Base-by-base conservation (phyloP, 2,329 filamentous ascomycete species). In the Xylariaceae sp. region DNA sequence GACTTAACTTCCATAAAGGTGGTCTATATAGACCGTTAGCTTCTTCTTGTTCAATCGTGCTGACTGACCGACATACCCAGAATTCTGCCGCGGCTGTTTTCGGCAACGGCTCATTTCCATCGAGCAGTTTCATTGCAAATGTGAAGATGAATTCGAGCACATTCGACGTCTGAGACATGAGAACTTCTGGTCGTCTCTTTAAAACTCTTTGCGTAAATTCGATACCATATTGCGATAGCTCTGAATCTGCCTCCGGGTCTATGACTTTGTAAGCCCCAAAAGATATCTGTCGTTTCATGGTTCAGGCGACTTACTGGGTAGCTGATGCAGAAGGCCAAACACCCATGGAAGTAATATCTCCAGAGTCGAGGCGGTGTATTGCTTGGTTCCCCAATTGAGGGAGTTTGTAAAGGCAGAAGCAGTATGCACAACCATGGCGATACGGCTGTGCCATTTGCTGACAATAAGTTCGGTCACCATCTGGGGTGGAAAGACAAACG, bases 51-150 rank as follows among this genome's bases (percentile, higher is more conserved):
- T 53, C 8, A 9, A 54, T 40, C 47, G 47, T 37, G 7, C 41
- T 26, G 31, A 9, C 32, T 6, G 50, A 9, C 32, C 4, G 50
- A 65, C 76, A 62, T 71, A 87, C 84, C 88, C 89, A 94, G 58
- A 95, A 88, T 31, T 87, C 83, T 6, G 85, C 81, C 1, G 89
- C 81, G 2, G 87, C 81, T 32, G 80, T 80, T 71, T 94, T 95
- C 0, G 88, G 87, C 7, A 95, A 73, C 0, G 87, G 84, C 56
- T 94, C 89, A 32, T 78, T 82, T 9, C 85, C 86, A 43, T 85
- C 79, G 5, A 95, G 72, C 6, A 88, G 84, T 62, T 82, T 80
- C 9, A 94, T 73, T 0, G 84, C 80, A 64, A 92, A 91, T 51
- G 85, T 72, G 64, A 95, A 87, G 57, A 90, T 79, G 62, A 78